Evolutionary conservation across 169 alveolate species (phyloP).

Genomic region (Neospora caninum): DNA sequence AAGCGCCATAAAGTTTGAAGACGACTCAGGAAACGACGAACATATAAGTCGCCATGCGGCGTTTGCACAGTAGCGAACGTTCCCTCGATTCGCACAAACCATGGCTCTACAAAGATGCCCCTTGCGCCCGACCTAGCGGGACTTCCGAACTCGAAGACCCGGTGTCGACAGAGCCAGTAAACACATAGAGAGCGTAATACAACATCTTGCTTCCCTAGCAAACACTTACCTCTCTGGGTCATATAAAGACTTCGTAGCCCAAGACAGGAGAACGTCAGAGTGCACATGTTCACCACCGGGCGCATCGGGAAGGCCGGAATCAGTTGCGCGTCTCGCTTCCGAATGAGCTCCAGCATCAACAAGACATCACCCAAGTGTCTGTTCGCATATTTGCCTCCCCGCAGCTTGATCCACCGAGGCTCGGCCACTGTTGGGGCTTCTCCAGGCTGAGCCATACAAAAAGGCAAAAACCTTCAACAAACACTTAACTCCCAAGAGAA

Average conservation of each 20-base stretch:
- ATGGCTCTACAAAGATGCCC: too few relatives aligned
- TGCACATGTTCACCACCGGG: conserved; percentile 82
- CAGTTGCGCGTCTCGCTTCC: conserved; percentile 80
- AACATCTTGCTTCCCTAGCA: too few relatives aligned
- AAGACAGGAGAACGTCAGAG: conserved; percentile 76
- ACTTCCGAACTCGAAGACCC: too few relatives aligned
- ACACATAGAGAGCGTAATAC: too few relatives aligned
- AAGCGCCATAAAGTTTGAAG: too few relatives aligned
- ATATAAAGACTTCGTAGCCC: conserved; percentile 80
- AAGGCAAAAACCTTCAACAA: background rate
- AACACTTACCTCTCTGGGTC: conserved; percentile 65
- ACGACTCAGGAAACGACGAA: too few relatives aligned
- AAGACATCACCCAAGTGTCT: conserved; percentile 78
- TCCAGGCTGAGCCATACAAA: conserved; percentile 34
- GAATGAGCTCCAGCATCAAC: conserved; percentile 83
- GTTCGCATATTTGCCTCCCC: conserved; percentile 72
- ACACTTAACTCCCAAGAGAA: background rate
- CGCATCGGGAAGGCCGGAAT: conserved; percentile 87
- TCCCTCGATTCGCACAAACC: too few relatives aligned
- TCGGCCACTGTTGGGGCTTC: conserved; percentile 66
- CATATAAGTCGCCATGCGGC: too few relatives aligned
- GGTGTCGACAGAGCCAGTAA: too few relatives aligned
- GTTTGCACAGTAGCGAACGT: too few relatives aligned
- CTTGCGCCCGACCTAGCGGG: too few relatives aligned
- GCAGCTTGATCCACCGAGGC: conserved; percentile 88